Evolutionary conservation across 2,329 filamentous ascomycete species (phyloP), one percentile per base, ranked within the genome.

Genomic region (Alternaria alternata): DNA sequence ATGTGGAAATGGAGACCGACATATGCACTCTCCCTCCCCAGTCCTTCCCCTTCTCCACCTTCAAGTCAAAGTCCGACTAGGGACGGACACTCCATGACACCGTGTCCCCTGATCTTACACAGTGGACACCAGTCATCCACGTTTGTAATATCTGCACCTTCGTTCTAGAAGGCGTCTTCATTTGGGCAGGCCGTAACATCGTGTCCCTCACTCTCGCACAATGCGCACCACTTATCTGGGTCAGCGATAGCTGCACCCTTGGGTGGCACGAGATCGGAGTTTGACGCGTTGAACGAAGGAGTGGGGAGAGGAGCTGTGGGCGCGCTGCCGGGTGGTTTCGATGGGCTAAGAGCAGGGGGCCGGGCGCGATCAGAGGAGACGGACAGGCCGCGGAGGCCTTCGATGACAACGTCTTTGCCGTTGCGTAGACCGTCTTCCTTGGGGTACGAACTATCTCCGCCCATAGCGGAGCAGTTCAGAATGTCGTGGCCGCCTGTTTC

Each of bases 181-280:
- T 96, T 91, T 12, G 94, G 93, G 79, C 94, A 97, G 78, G 96
- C 93, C 62, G 96, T 94, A 74, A 94, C 97, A 79, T 97, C 92
- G 77, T 99, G 95, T 14, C 95, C 95, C 73, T 99, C 95, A 63
- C 92, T 88, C 83, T 99, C 95, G 77, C 95, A 99, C 44, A 98
- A 84, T 16, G 95, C 95, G 79, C 95, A 99, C 95, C 95, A 99
- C 81, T 97, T 97, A 63, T 90, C 87, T 55, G 89, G 87, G 72
- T 98, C 93, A 16, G 74, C 74, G 20, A 74, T 71, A 9, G 65
- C 66, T 16, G 67, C 71, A 34, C 71, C 75, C 67, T 78, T 78
- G 24, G 67, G 71, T 30, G 75, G 73, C 6, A 78, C 77, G 7
- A 78, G 71, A 7, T 65, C 67, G 2, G 72, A 63, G 49, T 70